Evolutionary conservation across 306 rosid genomes (phyloP), one percentile per base, ranked within the genome.

Genomic region (Comarum palustre): DNA sequence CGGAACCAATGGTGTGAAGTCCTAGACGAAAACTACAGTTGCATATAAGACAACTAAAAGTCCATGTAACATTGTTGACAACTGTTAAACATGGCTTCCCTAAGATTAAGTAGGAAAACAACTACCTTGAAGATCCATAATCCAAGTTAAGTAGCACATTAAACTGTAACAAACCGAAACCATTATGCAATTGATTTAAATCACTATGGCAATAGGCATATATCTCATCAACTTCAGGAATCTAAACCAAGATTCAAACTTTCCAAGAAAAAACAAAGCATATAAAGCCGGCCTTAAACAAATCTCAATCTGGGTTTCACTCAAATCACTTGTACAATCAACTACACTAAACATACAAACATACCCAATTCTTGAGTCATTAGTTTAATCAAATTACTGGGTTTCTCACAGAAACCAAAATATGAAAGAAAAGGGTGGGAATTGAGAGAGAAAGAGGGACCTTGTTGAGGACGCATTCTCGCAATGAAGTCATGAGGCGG

Each of bases 381-480:
- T 6, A 20, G 24, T 69, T 48, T 13, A 38, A 52, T 34, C 74
- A 52, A 54, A 38, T 54, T 5, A 20, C 48, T 24, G 15, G 19
- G 55, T 27, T 17, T 32, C 55, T n/a, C 19, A 47, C 19, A 51
- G 1, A 54, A 52, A 39, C 16, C 8, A 68, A 32, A 8, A 15
- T 13, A 58, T 2, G 9, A 19, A 74, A 31, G 8, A 6, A 62
- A 9, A 25, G 34, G 0, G 8, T 3, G 15, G 1, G 29, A 51
- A 1, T 43, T 65, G 72, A 8, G 41, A 47, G 71, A n/a, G 29
- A 59, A 48, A 62, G 62, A 45, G 50, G 64, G 15, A 93, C 98
- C 98, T 86, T 86, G 75, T 45, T 72, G 61, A 89, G 85, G 3
- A 91, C 90, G 85, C 98, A 93, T 36, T 86, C 68, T 13, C 91